phyloP scores from a whole-genome alignment of 805 yeast genomes.

The Blastobotrys peoriensis region DNA sequence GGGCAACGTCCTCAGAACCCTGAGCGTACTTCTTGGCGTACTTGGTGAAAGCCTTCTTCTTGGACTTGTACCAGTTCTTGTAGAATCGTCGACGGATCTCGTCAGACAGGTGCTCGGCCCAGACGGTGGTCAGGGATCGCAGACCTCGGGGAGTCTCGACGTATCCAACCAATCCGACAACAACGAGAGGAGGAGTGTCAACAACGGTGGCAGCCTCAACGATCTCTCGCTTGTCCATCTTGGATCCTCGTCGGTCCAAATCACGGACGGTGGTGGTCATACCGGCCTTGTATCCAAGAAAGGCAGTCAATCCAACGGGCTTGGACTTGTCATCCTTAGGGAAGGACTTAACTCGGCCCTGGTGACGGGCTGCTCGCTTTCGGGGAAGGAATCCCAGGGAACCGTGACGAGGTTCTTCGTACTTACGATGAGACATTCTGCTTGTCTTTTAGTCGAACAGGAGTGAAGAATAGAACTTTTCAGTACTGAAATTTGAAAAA shows the following conservation, averaged over 20 bases:
- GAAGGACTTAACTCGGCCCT: slow-evolving; percentile 99
- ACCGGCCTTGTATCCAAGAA: slow-evolving; percentile 99
- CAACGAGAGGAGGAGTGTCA: slow-evolving; percentile 98
- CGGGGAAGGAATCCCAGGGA: slow-evolving; percentile 99
- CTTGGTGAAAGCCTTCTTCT: slow-evolving; percentile 99
- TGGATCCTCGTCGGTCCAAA: slow-evolving; percentile 99
- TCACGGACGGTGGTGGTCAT: slow-evolving; percentile 99
- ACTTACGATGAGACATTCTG: slow-evolving; percentile 98
- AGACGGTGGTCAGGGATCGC: slow-evolving; percentile 98
- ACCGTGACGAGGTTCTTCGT: slow-evolving; percentile 99
- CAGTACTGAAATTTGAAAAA: neutral
- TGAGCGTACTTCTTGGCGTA: slow-evolving; percentile 97
- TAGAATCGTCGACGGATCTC: slow-evolving; percentile 99
- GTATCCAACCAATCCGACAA: slow-evolving; percentile 99
- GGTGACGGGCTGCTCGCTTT: slow-evolving; percentile 98
- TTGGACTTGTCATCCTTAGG: slow-evolving; percentile 97
- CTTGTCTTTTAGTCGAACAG: slow-evolving; percentile 5
- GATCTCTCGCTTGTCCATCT: slow-evolving; percentile 99
- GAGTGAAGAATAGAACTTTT: neutral
- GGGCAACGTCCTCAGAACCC: slow-evolving; percentile 81
- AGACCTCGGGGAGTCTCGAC: slow-evolving; percentile 99
- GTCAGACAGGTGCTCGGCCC: slow-evolving; percentile 99
- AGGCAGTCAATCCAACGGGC: slow-evolving; percentile 98
- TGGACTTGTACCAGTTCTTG: slow-evolving; percentile 99
- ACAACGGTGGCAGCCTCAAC: slow-evolving; percentile 99